Evolutionary conservation across 2,329 filamentous ascomycete species (phyloP).

Genomic region (Cephalotrichum gorgonifer): DNA sequence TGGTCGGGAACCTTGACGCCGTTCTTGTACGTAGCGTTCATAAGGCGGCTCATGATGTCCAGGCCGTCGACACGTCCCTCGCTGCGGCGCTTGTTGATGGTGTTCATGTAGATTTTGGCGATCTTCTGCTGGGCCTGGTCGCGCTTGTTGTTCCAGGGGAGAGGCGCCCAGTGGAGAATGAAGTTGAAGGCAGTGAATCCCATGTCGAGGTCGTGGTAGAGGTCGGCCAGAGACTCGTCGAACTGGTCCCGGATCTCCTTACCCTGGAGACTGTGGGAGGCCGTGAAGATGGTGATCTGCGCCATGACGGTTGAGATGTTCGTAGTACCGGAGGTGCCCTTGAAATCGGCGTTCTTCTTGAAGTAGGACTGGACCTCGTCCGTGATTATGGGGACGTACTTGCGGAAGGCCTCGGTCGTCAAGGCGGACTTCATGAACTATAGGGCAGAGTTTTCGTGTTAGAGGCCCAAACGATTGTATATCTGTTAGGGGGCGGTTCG

Average conservation of each 20-base stretch:
- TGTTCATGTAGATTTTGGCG: conserved; percentile 71
- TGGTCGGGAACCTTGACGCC: conserved; percentile 68
- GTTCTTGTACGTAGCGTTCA: conserved; percentile 78
- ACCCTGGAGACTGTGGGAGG: conserved; percentile 75
- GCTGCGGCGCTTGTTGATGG: conserved; percentile 61
- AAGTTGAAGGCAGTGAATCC: conserved; percentile 87
- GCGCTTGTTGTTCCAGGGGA: conserved; percentile 78
- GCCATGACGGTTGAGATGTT: conserved; percentile 69
- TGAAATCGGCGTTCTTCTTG: conserved; percentile 55
- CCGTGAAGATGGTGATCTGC: conserved; percentile 84
- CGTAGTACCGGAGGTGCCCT: conserved; percentile 56
- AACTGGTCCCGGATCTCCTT: conserved; percentile 73
- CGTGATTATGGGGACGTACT: conserved; percentile 70
- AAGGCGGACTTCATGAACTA: conserved; percentile 75
- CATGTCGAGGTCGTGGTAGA: conserved; percentile 86
- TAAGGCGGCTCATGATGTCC: conserved; percentile 87
- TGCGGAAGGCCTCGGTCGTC: conserved; percentile 61
- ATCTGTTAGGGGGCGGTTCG: not conserved
- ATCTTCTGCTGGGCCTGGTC: conserved; percentile 73
- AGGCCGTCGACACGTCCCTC: conserved; percentile 38
- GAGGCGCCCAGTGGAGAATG: conserved; percentile 76
- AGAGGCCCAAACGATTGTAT: not conserved
- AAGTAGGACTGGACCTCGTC: conserved; percentile 65
- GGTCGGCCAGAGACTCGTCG: conserved; percentile 66
- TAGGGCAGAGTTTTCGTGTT: not conserved